phyloP scores from a whole-genome alignment of 2,329 filamentous ascomycete genomes.

The Stagonosporopsis chrysanthemi region DNA sequence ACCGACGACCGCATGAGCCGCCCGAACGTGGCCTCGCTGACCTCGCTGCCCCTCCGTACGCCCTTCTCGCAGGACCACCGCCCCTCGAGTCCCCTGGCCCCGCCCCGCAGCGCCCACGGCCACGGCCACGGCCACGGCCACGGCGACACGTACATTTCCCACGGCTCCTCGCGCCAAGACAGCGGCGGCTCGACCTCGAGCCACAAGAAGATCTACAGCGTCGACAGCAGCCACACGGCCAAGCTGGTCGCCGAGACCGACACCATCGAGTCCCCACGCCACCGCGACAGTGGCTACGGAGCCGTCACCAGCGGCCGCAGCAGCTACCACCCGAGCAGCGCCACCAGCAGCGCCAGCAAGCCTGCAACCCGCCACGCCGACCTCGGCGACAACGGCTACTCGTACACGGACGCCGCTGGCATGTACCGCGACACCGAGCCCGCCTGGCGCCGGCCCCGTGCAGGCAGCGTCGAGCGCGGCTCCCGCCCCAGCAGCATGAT shows the following conservation, averaged over 20 bases:
- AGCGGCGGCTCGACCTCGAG: slow-evolving; percentile 29
- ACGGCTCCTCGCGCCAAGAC: slow-evolving; percentile 32
- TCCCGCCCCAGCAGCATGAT: slow-evolving; percentile 56
- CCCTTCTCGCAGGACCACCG: slow-evolving; percentile 38
- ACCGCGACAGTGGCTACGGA: slow-evolving; percentile 31
- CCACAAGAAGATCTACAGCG: slow-evolving; percentile 59
- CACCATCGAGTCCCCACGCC: slow-evolving; percentile 43
- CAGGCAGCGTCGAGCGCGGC: slow-evolving; percentile 56
- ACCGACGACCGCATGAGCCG: slow-evolving; percentile 49
- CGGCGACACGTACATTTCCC: slow-evolving; percentile 50
- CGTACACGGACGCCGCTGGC: slow-evolving; percentile 58
- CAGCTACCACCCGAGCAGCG: slow-evolving; percentile 33
- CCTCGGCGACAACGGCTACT: slow-evolving; percentile 53
- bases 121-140: slow-evolving; percentile 26
- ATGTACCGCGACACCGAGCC: slow-evolving; percentile 62
- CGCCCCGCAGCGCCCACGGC: slow-evolving; percentile 42
- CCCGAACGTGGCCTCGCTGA: slow-evolving; percentile 45
- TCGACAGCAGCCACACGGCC: slow-evolving; percentile 53
- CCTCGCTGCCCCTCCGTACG: slow-evolving; percentile 44
- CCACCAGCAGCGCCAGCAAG: slow-evolving; percentile 18
- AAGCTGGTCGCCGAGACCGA: slow-evolving; percentile 50
- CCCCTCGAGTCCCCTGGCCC: slow-evolving; percentile 53
- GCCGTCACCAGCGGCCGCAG: slow-evolving; percentile 40
- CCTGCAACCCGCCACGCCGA: slow-evolving; percentile 43
- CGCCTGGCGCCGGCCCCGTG: slow-evolving; percentile 54